These are phyloP conservation scores for Psilocybe cyanescens DNA, from an alignment of 768 basidiomycete genomes.

Conservation along the genomic window DNA sequence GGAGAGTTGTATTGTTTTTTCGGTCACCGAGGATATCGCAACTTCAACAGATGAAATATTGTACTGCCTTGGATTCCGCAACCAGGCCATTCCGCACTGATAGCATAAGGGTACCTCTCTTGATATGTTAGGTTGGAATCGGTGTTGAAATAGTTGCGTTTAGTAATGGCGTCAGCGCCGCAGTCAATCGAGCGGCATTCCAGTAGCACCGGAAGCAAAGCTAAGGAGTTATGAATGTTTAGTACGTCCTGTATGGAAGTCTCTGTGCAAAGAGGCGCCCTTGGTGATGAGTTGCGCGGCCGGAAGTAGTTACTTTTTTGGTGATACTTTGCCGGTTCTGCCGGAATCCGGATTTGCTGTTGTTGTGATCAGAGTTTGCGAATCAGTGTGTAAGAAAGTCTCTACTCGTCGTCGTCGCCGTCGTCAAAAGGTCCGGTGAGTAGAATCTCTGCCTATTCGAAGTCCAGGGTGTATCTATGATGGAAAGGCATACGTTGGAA, in stretches of 20 bases:
- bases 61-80: too few relatives aligned
- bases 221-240: neutral
- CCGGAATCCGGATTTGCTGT: constrained; percentile 27
- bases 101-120: neutral
- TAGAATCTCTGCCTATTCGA: constrained; percentile 39
- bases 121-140: neutral
- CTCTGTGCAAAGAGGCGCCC: neutral
- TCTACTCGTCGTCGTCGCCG: constrained; percentile 46
- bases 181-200: neutral
- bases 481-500: constrained; percentile 24
- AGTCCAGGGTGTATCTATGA: constrained; percentile 25
- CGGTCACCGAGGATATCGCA: neutral
- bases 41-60: too few relatives aligned
- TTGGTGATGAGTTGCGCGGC: neutral
- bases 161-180: neutral
- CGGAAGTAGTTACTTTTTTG: neutral
- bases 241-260: neutral
- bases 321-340: constrained; percentile 4
- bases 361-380: constrained; percentile 36
- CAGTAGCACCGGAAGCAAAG: neutral
- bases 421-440: constrained; percentile 75
- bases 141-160: neutral
- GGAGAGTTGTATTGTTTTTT: neutral
- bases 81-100: too few relatives aligned
- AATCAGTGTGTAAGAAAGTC: constrained; percentile 35